These are phyloP conservation scores for Heliophila coronopifolia DNA, from an alignment of 441 rosid genomes.

Conservation along the genomic window DNA sequence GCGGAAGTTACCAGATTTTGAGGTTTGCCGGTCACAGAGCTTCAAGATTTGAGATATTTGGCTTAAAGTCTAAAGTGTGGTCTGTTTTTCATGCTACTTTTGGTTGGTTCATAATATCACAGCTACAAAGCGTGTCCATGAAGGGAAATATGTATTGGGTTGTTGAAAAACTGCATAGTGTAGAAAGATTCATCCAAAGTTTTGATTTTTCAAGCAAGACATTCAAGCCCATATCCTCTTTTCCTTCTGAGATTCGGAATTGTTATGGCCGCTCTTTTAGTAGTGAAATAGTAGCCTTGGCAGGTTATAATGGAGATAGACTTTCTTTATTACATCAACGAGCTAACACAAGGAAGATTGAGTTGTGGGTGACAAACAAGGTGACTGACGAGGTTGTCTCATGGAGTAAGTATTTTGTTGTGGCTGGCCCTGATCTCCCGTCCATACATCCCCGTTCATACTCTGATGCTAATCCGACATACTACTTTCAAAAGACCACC, in stretches of 20 bases:
- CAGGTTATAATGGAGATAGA: constrained; percentile 17
- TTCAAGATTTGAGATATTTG: constrained; percentile 3
- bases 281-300: constrained; percentile 21
- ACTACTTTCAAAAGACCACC: constrained; percentile 11
- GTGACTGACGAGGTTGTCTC: constrained; percentile 11
- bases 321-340: constrained; percentile 24
- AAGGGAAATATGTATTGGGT: constrained; percentile 32
- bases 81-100: neutral
- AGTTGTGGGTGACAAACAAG: constrained; percentile 22
- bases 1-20: constrained; percentile 16
- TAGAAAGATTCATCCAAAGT: constrained; percentile 19
- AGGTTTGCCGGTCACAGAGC: constrained; percentile 15
- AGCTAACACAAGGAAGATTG: constrained; percentile 11
- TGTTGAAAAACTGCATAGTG: constrained; percentile 22
- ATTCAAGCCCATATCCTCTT: constrained; percentile 11
- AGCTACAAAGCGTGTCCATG: constrained; percentile 21
- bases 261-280: neutral
- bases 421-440: constrained; percentile 17
- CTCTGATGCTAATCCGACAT: constrained; percentile 18
- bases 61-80: constrained; percentile 19
- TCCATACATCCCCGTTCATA: constrained; percentile 22
- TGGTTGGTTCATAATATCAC: constrained; percentile 26
- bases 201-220: constrained; percentile 13
- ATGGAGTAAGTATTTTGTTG: constrained; percentile 17
- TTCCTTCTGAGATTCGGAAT: constrained; percentile 10